phyloP scores from a whole-genome alignment of 202 grass and related monocot genomes.

The Carex arenaria region DNA sequence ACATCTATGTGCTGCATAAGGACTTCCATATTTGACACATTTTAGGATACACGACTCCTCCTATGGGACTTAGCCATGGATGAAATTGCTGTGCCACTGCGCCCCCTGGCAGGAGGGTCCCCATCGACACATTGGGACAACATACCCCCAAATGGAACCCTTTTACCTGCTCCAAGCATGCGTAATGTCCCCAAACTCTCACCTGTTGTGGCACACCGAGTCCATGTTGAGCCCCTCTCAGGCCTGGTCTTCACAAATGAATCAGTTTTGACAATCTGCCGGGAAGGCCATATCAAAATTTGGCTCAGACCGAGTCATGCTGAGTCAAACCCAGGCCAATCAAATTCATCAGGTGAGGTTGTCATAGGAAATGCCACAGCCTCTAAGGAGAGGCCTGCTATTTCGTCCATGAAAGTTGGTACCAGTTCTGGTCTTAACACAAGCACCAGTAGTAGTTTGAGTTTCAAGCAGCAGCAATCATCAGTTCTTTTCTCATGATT shows the following conservation, averaged over 20 bases:
- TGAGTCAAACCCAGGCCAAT: conserved; percentile 37
- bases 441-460: conserved; percentile 28
- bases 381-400: conserved; percentile 49
- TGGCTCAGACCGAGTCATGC: conserved; percentile 54
- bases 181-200: conserved; percentile 83
- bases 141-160: conserved; percentile 55
- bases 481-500: conserved; percentile 64
- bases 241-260: conserved; percentile 74
- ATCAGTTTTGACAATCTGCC: conserved; percentile 71
- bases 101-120: conserved; percentile 52
- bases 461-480: conserved; percentile 79
- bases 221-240: conserved; percentile 63
- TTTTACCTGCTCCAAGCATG: conserved; percentile 87
- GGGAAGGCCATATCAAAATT: conserved; percentile 78
- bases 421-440: not conserved
- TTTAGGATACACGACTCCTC: conserved; percentile 80
- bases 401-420: conserved; percentile 41
- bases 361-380: conserved; percentile 19
- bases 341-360: conserved; percentile 46
- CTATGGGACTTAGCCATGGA: conserved; percentile 88
- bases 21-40: conserved; percentile 5
- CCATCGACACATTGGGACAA: conserved; percentile 81
- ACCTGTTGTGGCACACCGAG: conserved; percentile 64
- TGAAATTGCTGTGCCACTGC: conserved; percentile 70
- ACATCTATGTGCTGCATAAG: not conserved